Conservation (phyloP, 176 grass and related monocot species). For the Saccharum spontaneum region DNA sequence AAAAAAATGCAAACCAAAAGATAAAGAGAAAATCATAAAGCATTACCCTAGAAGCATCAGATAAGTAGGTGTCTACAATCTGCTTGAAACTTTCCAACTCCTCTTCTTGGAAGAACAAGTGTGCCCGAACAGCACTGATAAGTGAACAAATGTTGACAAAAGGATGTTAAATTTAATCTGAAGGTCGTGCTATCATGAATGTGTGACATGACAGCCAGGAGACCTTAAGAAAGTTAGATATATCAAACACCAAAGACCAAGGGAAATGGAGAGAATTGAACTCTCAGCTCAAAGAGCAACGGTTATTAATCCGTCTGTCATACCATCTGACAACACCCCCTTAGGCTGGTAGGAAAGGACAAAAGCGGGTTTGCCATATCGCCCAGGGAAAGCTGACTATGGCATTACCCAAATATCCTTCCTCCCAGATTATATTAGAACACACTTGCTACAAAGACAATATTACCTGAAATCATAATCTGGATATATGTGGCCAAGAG, state of each 20-base stretch:
- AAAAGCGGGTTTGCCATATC: conserved; percentile 75
- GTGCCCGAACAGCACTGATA: conserved; percentile 85
- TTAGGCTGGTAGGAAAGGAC: conserved; percentile 65
- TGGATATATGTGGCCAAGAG: conserved; percentile 90
- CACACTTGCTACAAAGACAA: conserved; percentile 36
- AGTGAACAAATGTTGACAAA: conserved; percentile 50
- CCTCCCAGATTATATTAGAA: conserved; percentile 53
- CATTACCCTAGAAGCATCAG: conserved; percentile 80
- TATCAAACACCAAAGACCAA: conserved; percentile 29
- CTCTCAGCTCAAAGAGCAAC: conserved; percentile 99
- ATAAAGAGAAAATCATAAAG: conserved; percentile 2
- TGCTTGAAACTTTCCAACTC: conserved; percentile 87
- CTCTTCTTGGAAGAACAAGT: conserved; percentile 95
- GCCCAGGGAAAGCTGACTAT: conserved; percentile 82
- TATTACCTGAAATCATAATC: conserved; percentile 99
- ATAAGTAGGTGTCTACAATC: conserved; percentile 73
- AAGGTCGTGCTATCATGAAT: conserved; percentile 43
- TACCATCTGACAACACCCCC: conserved; percentile 99
- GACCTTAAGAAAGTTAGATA: conserved; percentile 44
- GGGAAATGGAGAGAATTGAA: conserved; percentile 99
- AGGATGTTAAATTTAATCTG: conserved; percentile 64
- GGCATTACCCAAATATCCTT: conserved; percentile 98
- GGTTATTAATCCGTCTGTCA: conserved; percentile 91
- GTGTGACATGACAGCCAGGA: conserved; percentile 34
- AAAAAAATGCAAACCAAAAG: background rate